Evolutionary conservation across 331 rosid species (phyloP), one percentile per base, ranked within the genome.

Genomic region (Phaseolus coccineus): DNA sequence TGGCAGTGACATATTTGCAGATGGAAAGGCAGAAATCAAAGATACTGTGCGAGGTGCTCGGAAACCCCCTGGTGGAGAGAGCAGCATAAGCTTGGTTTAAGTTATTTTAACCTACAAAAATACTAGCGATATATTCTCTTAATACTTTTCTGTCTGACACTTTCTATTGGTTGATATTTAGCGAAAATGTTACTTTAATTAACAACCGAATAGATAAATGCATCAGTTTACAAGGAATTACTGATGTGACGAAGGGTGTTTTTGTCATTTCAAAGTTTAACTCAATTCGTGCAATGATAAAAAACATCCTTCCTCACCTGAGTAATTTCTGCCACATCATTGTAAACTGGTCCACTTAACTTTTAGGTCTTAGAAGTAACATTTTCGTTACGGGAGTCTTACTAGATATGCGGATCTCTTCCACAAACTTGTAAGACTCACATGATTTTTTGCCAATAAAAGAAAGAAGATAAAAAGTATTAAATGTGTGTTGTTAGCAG

Each of bases 21-120:
- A 91, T 59, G 98, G 91, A 59, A 91, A 87, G 84, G 77, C 90
- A 11, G 84, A 85, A 88, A 82, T 80, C 24, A 91, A 92, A 83
- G 97, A 91, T 78, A 80, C 87, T 44, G 84, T 87, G 6, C 92
- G 94, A 3, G 97, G 98, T 68, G 92, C 90, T 12, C 93, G 98
- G 74, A 74, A 87, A 82, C 93, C 97, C 61, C 98, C 98, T 0
- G 98, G 98, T 37, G 98, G 98, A 27, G 93, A 87, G 19, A 93
- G 98, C 89, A 88, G 91, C 91, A 93, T 93, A 67, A 81, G 89
- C 79, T 88, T 93, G 88, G 82, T 93, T 76, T 93, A 85, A 85
- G 74, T 73, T 79, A 24, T 66, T 42, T 76, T 30, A 51, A 63
- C 47, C 35, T 63, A 16, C 14, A 63, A 63, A 59, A 62, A 2